Evolutionary conservation across 805 yeast species (phyloP).

Genomic region (Candida oleophila): DNA sequence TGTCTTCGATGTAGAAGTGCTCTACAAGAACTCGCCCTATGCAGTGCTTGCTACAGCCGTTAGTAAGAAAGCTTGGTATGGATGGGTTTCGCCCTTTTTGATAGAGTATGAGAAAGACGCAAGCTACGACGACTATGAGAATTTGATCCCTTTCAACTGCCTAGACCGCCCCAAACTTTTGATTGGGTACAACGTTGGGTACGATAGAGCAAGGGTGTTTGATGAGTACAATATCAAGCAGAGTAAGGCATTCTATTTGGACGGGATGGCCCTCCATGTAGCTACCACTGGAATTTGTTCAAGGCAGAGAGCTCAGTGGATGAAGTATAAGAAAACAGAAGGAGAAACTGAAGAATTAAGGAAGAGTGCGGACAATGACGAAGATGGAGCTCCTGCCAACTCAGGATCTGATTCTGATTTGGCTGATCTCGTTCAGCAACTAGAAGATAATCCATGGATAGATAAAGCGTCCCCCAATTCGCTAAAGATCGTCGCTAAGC

Average conservation of each 20-base stretch:
- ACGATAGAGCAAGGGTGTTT: conserved; percentile 79
- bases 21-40: conserved; percentile 71
- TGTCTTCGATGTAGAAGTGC: conserved; percentile 86
- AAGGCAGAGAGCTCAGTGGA: conserved; percentile 80
- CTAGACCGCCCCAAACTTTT: conserved; percentile 51
- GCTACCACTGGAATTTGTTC: conserved; percentile 93
- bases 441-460: conserved; percentile 81
- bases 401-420: conserved; percentile 6
- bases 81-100: conserved; percentile 90
- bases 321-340: conserved; percentile 49
- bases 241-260: conserved; percentile 77
- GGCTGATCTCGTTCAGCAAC: conserved; percentile 28
- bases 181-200: conserved; percentile 88
- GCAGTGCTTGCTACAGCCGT: conserved; percentile 82
- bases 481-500: conserved; percentile 71
- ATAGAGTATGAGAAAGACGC: conserved; percentile 47
- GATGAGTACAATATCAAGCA: conserved; percentile 77
- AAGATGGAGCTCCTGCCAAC: conserved; percentile 9
- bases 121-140: conserved; percentile 43
- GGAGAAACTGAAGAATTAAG: conserved; percentile 13
- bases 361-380: conserved; percentile 15
- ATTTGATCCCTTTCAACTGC: conserved; percentile 75
- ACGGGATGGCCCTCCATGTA: conserved; percentile 90
- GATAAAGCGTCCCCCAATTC: conserved; percentile 74
- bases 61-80: conserved; percentile 81